phyloP scores from a whole-genome alignment of 129 eudicot species.

The Heracleum sosnowskyi region DNA sequence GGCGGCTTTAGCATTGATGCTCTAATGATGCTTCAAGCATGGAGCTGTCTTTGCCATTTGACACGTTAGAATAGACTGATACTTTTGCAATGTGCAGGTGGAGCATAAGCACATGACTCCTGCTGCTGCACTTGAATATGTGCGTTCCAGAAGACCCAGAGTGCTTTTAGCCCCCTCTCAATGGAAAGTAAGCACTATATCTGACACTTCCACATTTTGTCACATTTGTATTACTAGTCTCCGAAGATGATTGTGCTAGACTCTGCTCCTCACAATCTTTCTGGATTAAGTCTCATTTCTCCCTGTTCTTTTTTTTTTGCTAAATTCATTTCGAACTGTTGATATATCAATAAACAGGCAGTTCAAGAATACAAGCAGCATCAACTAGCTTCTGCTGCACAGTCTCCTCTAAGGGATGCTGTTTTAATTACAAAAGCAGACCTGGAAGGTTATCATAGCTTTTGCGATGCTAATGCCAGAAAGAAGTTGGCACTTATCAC shows the following conservation, averaged over 20 bases:
- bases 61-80: background rate
- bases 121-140: conserved; percentile 62
- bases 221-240: background rate
- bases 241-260: background rate
- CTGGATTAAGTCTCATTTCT: background rate
- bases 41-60: background rate
- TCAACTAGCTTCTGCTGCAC: conserved; percentile 23
- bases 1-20: background rate
- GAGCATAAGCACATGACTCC: conserved; percentile 82
- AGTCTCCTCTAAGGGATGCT: conserved; percentile 53
- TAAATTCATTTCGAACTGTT: too few species aligned
- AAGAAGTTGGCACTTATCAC: conserved; percentile 38
- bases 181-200: conserved; percentile 49
- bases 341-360: conserved; percentile 38
- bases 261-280: background rate
- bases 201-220: background rate
- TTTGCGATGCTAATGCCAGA: conserved; percentile 20
- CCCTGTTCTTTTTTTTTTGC: too few species aligned
- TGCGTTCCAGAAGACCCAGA: conserved; percentile 77
- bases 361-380: conserved; percentile 64
- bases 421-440: conserved; percentile 78
- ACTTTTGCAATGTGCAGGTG: conserved; percentile 38
- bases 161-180: conserved; percentile 81
- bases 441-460: conserved; percentile 71
- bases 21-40: background rate